phyloP scores from a whole-genome alignment of 2,329 filamentous ascomycete species.

The Phyllosticta citribraziliensis region DNA sequence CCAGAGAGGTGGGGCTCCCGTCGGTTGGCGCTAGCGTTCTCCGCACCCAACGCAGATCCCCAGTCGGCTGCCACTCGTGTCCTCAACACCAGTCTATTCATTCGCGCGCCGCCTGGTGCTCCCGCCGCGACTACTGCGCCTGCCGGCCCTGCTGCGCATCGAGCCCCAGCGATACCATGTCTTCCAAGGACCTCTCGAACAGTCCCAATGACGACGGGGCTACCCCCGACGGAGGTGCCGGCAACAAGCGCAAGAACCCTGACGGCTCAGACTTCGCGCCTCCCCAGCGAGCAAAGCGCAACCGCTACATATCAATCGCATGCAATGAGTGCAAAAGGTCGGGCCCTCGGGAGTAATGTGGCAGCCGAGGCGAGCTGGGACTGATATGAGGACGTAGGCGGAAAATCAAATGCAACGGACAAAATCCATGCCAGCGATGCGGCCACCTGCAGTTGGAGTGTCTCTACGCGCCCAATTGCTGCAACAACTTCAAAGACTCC shows the following conservation, averaged over 20 bases:
- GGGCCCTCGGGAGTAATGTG: too few relatives aligned
- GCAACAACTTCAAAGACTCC: constrained; percentile 81
- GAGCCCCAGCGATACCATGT: constrained; percentile 10
- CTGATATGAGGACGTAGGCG: constrained; percentile 50
- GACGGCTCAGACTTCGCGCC: constrained; percentile 21
- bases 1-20: not conserved
- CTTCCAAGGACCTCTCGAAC: constrained; percentile 26
- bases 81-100: not conserved
- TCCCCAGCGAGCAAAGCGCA: constrained; percentile 50
- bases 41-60: not conserved
- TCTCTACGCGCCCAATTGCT: constrained; percentile 58
- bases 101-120: not conserved
- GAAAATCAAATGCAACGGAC: constrained; percentile 60
- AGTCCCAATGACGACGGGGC: constrained; percentile 19
- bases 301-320: constrained; percentile 58
- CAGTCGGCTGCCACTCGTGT: not conserved
- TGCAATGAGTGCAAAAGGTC: constrained; percentile 41
- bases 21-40: not conserved
- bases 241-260: constrained; percentile 32
- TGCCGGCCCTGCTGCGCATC: not conserved
- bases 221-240: constrained; percentile 9
- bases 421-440: constrained; percentile 55
- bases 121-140: not conserved
- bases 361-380: not conserved
- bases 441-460: constrained; percentile 55